A percentile compares a stretch with the other conserved stretches of the same genome.
phyloP scores from a whole-genome alignment of 2,329 filamentous ascomycete species.

The Lachnellula suecica region DNA sequence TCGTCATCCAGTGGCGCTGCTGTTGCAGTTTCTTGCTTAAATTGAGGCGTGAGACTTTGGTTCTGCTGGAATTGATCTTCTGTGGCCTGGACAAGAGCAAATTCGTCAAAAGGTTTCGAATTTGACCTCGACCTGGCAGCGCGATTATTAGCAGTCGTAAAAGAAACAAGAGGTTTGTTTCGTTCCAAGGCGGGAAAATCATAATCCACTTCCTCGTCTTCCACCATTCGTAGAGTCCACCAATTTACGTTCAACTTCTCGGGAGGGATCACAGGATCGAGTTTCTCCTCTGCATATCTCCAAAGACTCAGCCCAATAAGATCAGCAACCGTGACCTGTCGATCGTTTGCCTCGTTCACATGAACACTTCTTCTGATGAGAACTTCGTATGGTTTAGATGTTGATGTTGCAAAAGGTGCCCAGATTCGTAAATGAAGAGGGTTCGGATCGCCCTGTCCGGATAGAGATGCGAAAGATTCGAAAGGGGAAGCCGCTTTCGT shows the following conservation, averaged over 20 bases:
- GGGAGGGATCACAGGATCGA: constrained; percentile 62
- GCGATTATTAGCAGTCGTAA: constrained; percentile 78
- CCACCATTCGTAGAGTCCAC: constrained; percentile 81
- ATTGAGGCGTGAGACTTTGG: constrained; percentile 65
- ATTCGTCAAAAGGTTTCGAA: constrained; percentile 79
- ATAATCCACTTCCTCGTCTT: constrained; percentile 81
- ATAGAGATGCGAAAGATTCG: constrained; percentile 73
- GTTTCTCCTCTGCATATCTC: constrained; percentile 74
- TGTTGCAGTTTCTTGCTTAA: constrained; percentile 51
- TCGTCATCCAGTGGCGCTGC: constrained; percentile 42
- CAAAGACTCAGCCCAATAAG: constrained; percentile 80
- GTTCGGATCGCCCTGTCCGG: constrained; percentile 75
- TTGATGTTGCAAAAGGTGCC: constrained; percentile 65
- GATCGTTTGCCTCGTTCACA: constrained; percentile 60
- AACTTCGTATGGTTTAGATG: constrained; percentile 68
- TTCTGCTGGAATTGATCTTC: constrained; percentile 69
- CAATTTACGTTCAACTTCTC: constrained; percentile 76
- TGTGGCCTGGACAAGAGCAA: constrained; percentile 74
- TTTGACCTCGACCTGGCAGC: constrained; percentile 60
- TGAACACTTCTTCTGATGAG: constrained; percentile 69
- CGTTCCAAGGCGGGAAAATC: constrained; percentile 79
- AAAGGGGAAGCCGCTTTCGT: constrained; percentile 70
- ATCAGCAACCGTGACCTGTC: constrained; percentile 71
- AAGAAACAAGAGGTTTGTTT: constrained; percentile 72
- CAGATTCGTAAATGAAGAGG: constrained; percentile 78